Percentiles rank a stretch among this genome's conserved stretches.
phyloP scores from a whole-genome alignment of 75 land plant genomes.

The Pinus taeda region DNA sequence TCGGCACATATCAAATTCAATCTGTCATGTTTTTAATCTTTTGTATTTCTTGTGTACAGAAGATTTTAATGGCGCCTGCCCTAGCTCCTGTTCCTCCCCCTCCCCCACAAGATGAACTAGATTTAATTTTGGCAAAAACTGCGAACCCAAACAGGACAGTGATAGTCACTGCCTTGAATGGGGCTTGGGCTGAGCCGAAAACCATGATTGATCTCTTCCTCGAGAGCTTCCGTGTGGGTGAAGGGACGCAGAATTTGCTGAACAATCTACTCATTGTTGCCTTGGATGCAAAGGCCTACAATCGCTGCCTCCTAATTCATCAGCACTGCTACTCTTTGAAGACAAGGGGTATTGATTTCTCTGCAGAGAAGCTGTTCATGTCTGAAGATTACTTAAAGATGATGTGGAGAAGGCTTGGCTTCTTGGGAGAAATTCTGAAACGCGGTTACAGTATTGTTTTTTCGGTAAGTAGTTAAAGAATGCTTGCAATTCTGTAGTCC shows the following conservation, averaged over 20 bases:
- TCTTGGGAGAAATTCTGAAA: constrained; percentile 7
- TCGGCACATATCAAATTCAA: not conserved
- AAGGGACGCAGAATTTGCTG: constrained; percentile 26
- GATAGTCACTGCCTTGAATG: constrained; percentile 37
- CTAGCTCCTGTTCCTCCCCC: not conserved
- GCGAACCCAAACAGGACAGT: constrained; percentile 30
- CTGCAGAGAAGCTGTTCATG: constrained; percentile 42
- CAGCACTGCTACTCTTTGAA: constrained; percentile 26
- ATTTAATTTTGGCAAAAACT: constrained; percentile 16
- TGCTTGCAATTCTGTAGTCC: too few species aligned
- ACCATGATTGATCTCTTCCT: constrained; percentile 47
- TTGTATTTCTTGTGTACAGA: not conserved
- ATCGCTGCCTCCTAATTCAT: constrained; percentile 31
- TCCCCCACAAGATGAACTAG: not conserved
- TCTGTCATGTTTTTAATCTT: not conserved
- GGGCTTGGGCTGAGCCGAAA: constrained; percentile 37
- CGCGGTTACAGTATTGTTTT: constrained; percentile 7
- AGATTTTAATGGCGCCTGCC: not conserved
- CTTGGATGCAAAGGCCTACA: constrained; percentile 37
- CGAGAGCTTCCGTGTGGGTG: constrained; percentile 33
- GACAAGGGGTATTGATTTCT: constrained; percentile 40
- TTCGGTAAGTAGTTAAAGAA: constrained; percentile 7
- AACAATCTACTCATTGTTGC: constrained; percentile 39
- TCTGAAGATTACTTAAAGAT: constrained; percentile 45
- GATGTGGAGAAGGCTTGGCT: constrained; percentile 43